Evolutionary conservation across 495 filamentous ascomycete genomes (phyloP).

Genomic region (Aspergillus conjunctus): DNA sequence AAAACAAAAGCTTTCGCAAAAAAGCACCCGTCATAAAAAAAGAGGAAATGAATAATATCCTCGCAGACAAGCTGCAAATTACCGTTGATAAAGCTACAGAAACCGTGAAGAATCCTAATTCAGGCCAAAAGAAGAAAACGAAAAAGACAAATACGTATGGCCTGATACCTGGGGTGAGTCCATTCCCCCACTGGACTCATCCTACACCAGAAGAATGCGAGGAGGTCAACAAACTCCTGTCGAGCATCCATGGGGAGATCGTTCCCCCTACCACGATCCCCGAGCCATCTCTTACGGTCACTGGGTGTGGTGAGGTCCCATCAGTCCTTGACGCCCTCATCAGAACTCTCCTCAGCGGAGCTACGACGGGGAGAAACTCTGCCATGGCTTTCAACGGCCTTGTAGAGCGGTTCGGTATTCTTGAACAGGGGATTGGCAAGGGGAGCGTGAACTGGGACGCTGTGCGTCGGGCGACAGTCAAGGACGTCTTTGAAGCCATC

Average conservation of each 20-base stretch:
- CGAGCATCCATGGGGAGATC: slow-evolving; percentile 65
- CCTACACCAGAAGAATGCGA: slow-evolving; percentile 75
- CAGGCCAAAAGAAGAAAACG: slow-evolving; percentile 19
- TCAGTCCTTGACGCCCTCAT: slow-evolving; percentile 88
- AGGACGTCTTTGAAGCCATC: slow-evolving; percentile 73
- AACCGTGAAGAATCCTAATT: not conserved
- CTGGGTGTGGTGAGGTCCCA: slow-evolving; percentile 93
- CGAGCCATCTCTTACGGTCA: slow-evolving; percentile 71
- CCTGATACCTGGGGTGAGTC: slow-evolving; percentile 51
- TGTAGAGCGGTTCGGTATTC: slow-evolving; percentile 66
- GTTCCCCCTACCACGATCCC: slow-evolving; percentile 69
- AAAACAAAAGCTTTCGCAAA: slow-evolving; percentile 7
- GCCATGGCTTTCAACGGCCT: slow-evolving; percentile 72
- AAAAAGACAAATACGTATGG: slow-evolving; percentile 41
- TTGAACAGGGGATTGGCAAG: slow-evolving; percentile 62
- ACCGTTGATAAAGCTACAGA: slow-evolving; percentile 28
- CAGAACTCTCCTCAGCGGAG: slow-evolving; percentile 76
- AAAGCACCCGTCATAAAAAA: slow-evolving; percentile 20
- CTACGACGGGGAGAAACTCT: slow-evolving; percentile 68
- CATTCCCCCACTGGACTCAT: slow-evolving; percentile 67
- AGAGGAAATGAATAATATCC: slow-evolving; percentile 12
- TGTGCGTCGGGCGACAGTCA: slow-evolving; percentile 62
- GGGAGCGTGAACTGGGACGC: slow-evolving; percentile 88
- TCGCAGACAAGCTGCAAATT: slow-evolving; percentile 23
- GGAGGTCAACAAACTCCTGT: slow-evolving; percentile 70